Conservation (phyloP, 345 rosid species). For the Bruguiera parviflora region DNA sequence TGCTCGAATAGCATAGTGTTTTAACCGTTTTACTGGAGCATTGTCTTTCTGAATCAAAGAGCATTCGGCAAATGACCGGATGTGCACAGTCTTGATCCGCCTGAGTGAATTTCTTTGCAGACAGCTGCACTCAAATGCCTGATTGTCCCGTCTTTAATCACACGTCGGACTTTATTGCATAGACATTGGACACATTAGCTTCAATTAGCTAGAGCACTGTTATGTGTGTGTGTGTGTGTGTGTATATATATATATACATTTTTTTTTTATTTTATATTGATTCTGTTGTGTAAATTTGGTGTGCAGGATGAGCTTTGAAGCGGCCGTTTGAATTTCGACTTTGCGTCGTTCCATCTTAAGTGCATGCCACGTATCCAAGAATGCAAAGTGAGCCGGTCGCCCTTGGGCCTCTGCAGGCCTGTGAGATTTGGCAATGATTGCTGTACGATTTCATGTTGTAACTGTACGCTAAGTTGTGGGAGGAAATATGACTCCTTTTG, state of each 20-base stretch:
- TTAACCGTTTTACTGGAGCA: too few species aligned
- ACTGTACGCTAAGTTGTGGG: too few species aligned
- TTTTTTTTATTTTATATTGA: too few species aligned
- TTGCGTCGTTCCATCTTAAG: neutral
- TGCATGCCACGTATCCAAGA: neutral
- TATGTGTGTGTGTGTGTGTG: neutral
- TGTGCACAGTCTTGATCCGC: too few species aligned
- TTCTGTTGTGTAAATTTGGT: neutral
- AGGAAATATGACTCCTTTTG: too few species aligned
- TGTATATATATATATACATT: neutral
- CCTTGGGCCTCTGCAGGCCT: neutral
- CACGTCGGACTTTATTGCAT: neutral
- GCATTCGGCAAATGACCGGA: too few species aligned
- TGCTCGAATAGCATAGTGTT: too few species aligned
- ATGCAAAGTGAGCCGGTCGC: neutral
- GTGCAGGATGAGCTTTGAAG: conserved; percentile 55
- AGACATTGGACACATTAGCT: neutral
- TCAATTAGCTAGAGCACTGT: neutral
- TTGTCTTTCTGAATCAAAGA: too few species aligned
- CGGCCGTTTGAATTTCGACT: neutral
- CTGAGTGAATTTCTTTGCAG: too few species aligned
- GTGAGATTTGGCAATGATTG: neutral
- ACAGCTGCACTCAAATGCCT: too few species aligned
- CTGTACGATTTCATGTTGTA: neutral
- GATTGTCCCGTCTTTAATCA: neutral